Evolutionary conservation across 257 asterid species (phyloP).

Genomic region (Solanum sitiens): DNA sequence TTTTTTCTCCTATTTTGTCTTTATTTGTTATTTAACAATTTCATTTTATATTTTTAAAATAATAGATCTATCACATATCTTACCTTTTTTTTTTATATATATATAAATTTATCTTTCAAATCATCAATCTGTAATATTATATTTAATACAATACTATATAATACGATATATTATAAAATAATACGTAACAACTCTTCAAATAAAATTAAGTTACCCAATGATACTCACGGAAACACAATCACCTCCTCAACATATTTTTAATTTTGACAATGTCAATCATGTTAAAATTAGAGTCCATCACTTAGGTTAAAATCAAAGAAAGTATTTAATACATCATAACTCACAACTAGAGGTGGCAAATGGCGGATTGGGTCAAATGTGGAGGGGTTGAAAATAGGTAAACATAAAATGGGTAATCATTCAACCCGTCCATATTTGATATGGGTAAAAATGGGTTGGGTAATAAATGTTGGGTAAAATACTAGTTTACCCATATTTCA

Average conservation of each 20-base stretch:
- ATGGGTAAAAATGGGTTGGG: no score
- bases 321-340: not conserved
- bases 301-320: not conserved
- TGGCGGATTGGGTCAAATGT: no score
- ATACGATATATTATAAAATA: not conserved
- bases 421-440: no score
- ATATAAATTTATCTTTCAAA: fast-evolving
- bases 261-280: not conserved
- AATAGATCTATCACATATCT: not conserved
- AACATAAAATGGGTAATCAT: no score
- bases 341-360: no score
- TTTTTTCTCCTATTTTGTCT: not conserved
- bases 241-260: not conserved
- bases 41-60: not conserved
- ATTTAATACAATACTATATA: not conserved
- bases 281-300: not conserved
- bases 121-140: fast-evolving
- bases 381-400: no score
- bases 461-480: no score
- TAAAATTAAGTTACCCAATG: not conserved
- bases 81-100: not conserved
- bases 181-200: not conserved
- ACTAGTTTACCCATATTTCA: no score
- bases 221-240: not conserved
- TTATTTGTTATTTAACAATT: not conserved